Conservation (phyloP, 2,329 filamentous ascomycete species). For the Fusarium verrucosum region DNA sequence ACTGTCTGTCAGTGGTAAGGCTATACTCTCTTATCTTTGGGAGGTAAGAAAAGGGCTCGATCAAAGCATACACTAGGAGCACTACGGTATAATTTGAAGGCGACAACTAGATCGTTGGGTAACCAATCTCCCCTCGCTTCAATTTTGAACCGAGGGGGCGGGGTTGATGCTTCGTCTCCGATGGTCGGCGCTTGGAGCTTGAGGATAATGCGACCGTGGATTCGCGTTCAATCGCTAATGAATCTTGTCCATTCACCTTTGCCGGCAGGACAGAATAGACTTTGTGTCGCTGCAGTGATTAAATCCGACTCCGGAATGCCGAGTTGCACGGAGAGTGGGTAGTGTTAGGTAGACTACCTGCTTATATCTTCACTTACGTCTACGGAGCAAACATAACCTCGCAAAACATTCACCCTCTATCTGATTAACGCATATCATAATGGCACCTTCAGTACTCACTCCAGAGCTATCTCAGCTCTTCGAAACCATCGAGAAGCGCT, state of each 20-base stretch:
- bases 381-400: not conserved
- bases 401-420: not conserved
- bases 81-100: too few species aligned
- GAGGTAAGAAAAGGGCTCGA: too few species aligned
- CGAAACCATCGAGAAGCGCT: constrained; percentile 21
- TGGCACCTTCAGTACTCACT: constrained; percentile 14
- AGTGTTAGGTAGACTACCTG: not conserved
- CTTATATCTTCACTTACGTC: not conserved
- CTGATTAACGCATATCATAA: not conserved
- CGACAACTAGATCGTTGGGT: too few species aligned
- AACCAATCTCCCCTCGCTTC: too few species aligned
- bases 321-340: not conserved
- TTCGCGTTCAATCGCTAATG: not conserved
- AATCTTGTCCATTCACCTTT: not conserved
- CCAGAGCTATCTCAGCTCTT: constrained; percentile 25
- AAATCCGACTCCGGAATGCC: not conserved
- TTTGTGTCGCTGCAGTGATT: not conserved
- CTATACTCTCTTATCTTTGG: too few species aligned
- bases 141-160: not conserved
- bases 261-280: not conserved
- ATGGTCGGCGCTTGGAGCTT: not conserved
- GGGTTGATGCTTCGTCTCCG: not conserved
- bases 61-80: too few species aligned
- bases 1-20: too few species aligned
- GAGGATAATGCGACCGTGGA: not conserved